Evolutionary conservation across 2,329 filamentous ascomycete genomes (phyloP).

Genomic region (Zasmidium citrigriseum): DNA sequence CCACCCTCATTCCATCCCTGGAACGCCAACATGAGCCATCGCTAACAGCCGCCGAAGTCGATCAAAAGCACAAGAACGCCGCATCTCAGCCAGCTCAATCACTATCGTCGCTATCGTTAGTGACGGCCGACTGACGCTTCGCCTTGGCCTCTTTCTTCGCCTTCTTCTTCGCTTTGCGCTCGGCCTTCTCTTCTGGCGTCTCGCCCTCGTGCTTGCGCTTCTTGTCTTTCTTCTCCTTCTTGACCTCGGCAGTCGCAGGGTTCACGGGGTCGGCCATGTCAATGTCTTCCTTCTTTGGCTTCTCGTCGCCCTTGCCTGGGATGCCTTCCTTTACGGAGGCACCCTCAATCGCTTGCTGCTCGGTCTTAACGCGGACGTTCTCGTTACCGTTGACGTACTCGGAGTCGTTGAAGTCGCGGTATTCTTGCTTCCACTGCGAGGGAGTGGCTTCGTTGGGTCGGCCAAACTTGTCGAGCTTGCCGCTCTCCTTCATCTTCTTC

Average conservation of each 20-base stretch:
- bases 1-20: not conserved
- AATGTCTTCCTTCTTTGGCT: conserved; percentile 44
- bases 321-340: conserved; percentile 38
- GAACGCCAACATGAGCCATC: not conserved
- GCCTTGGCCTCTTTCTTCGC: conserved; percentile 79
- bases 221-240: conserved; percentile 34
- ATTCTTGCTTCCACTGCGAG: conserved; percentile 86
- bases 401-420: conserved; percentile 79
- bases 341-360: conserved; percentile 35
- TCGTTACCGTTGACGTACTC: conserved; percentile 31
- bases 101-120: conserved; percentile 31
- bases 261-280: conserved; percentile 36
- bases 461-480: conserved; percentile 97
- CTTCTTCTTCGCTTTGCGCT: conserved; percentile 69
- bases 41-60: not conserved
- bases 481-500: conserved; percentile 99
- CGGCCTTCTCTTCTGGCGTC: conserved; percentile 48
- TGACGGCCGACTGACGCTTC: conserved; percentile 37
- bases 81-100: conserved; percentile 13
- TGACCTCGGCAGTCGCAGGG: conserved; percentile 33
- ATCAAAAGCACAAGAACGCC: not conserved
- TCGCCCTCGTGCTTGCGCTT: conserved; percentile 52
- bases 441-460: conserved; percentile 90
- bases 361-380: conserved; percentile 20
- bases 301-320: conserved; percentile 38